A percentile compares a stretch with the other conserved stretches of the same genome.
phyloP scores from a whole-genome alignment of 352 stramenopile species.

The Pythium coloratum region DNA sequence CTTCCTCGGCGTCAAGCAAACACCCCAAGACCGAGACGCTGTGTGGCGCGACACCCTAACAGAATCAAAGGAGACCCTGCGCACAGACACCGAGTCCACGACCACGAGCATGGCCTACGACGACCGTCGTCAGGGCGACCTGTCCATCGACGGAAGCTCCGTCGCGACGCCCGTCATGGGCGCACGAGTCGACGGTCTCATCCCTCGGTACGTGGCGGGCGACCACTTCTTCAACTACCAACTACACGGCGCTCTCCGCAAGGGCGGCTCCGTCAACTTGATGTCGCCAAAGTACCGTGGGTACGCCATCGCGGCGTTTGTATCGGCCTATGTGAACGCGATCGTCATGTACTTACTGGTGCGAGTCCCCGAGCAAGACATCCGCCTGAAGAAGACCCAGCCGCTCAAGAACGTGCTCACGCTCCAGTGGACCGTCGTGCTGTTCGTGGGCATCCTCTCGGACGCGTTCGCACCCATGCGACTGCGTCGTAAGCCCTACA shows the following conservation, averaged over 20 bases:
- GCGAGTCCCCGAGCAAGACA: constrained; percentile 4
- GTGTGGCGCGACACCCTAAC: too few species aligned
- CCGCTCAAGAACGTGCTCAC: constrained; percentile 28
- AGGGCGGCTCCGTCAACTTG: constrained; percentile 24
- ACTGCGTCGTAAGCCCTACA: constrained; percentile 67
- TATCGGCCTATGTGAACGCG: constrained; percentile 30
- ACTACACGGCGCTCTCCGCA: constrained; percentile 27
- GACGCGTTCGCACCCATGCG: constrained; percentile 32
- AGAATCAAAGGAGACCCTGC: not conserved
- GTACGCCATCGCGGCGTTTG: constrained; percentile 31
- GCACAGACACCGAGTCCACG: not conserved
- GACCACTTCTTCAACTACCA: constrained; percentile 38
- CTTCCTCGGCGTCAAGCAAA: too few species aligned
- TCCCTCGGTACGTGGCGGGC: constrained; percentile 28
- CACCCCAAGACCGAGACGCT: too few species aligned
- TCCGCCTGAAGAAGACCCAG: constrained; percentile 18
- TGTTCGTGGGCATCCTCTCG: constrained; percentile 34
- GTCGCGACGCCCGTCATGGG: constrained; percentile 21
- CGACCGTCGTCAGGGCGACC: constrained; percentile 17
- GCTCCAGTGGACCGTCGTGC: constrained; percentile 36
- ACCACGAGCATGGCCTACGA: constrained; percentile 20
- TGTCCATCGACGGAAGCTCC: constrained; percentile 18
- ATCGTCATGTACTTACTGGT: constrained; percentile 28
- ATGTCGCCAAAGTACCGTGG: constrained; percentile 16
- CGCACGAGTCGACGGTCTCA: not conserved